Base-by-base conservation (phyloP, 1,284 basidiomycete genomes). In the Cerrena zonata region DNA sequence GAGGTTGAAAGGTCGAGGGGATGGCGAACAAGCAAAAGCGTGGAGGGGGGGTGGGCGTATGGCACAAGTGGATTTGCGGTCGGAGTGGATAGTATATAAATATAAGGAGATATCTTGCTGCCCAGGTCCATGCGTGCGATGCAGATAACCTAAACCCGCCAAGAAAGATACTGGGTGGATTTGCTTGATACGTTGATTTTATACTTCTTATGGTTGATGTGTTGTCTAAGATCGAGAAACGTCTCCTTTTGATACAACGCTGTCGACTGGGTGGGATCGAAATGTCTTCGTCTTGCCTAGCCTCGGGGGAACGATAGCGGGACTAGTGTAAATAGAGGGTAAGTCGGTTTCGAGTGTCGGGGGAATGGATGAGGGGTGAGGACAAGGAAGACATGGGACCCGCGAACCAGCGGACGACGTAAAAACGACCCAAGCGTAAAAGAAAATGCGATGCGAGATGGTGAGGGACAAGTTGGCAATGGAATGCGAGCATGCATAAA, bases 401-500 rank as follows among this genome's bases (percentile, higher is more conserved):
- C n/a, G n/a, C n/a, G n/a, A n/a, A n/a, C n/a, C n/a, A n/a, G n/a
- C n/a, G n/a, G 30, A 34, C 30, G 30, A 7, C 15, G 30, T 15
- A 15, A 7, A 34, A n/a, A 34, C 7, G 30, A 34, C 30, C 30
- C 30, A 34, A 34, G 30, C 15, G 15, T 7, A 7, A 15, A 7
- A 15, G 30, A 34, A 34, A 34, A 34, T 34, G 30, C 30, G 30
- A 34, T 34, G 30, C 30, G 30, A 34, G 15, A 7, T 15, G 15
- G 30, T 7, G 30, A 15, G 37, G 21, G 34, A n/a, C 34, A 36
- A 21, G n/a, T 15, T 58, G 62, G 58, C 59, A 60, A 62, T 55
- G 58, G 61, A 58, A 57, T 64, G 70, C 65, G 70, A 73, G 72
- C 72, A 69, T 69, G 71, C 66, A 62, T 58, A n/a, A n/a, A n/a